phyloP scores from a whole-genome alignment of 371 early-diverging fungal genomes.

The Lichtheimia hyalospora region DNA sequence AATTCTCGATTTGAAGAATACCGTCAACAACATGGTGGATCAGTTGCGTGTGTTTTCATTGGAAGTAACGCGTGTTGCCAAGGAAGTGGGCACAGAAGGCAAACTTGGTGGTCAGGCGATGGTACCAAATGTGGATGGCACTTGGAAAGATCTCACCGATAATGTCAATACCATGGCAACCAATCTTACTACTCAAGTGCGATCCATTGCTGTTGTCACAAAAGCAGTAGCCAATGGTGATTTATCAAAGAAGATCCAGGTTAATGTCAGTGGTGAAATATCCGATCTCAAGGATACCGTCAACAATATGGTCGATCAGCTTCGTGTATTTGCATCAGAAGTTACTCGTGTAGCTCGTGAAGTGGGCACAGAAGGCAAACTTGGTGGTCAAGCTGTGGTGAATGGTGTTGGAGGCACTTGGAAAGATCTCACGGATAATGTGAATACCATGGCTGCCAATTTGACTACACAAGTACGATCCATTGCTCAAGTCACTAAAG shows the following conservation, averaged over 20 bases:
- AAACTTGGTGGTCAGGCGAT: constrained; percentile 47
- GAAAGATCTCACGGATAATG: constrained; percentile 58
- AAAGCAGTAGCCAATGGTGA: constrained; percentile 64
- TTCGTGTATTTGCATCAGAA: constrained; percentile 53
- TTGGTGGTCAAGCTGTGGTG: constrained; percentile 45
- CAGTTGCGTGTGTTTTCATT: constrained; percentile 35
- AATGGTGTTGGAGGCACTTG: constrained; percentile 59
- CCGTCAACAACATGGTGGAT: constrained; percentile 29
- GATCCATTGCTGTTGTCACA: constrained; percentile 56
- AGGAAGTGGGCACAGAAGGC: constrained; percentile 59
- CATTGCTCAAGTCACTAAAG: constrained; percentile 48
- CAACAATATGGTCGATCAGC: constrained; percentile 49
- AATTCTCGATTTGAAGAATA: constrained; percentile 30
- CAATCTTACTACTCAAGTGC: constrained; percentile 63
- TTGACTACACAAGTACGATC: constrained; percentile 32
- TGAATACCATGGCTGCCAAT: constrained; percentile 37
- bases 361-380: constrained; percentile 56
- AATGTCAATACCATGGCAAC: constrained; percentile 66
- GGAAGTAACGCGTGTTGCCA: constrained; percentile 52
- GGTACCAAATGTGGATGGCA: constrained; percentile 58
- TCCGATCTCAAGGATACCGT: constrained; percentile 32
- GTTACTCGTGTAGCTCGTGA: constrained; percentile 56
- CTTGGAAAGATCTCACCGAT: constrained; percentile 67
- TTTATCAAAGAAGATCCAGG: constrained; percentile 40
- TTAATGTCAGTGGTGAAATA: constrained; percentile 47